Percentiles rank a stretch among this genome's conserved stretches.
phyloP scores from a whole-genome alignment of 1,139 yeast genomes.

The Geotrichum reessii region DNA sequence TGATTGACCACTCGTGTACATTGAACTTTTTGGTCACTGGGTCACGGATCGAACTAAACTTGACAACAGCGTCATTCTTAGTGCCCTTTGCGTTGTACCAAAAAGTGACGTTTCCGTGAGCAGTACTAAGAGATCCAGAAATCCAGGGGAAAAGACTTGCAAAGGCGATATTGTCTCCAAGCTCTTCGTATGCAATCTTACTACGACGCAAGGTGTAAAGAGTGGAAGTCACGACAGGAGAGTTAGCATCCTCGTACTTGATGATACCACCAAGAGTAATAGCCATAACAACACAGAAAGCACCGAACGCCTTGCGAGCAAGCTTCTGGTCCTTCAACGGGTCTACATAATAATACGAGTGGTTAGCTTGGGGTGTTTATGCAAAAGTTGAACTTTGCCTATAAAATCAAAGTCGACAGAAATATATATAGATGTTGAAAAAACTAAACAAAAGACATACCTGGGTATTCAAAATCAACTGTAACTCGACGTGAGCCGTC shows the following conservation, averaged over 20 bases:
- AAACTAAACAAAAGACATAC: conserved; percentile 28
- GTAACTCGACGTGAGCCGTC: conserved; percentile 27
- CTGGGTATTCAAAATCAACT: conserved; percentile 37
- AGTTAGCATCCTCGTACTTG: conserved; percentile 85
- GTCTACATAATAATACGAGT: conserved; percentile 36
- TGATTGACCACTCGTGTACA: conserved; percentile 36
- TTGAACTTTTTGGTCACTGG: conserved; percentile 29
- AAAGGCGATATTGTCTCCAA: conserved; percentile 76
- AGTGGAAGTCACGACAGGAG: conserved; percentile 85
- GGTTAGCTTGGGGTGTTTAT: background rate
- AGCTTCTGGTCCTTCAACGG: conserved; percentile 54
- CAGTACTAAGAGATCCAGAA: conserved; percentile 74
- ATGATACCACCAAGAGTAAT: conserved; percentile 65
- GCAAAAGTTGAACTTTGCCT: too few relatives aligned
- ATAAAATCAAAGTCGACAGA: too few relatives aligned
- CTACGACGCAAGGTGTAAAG: conserved; percentile 80
- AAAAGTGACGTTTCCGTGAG: conserved; percentile 73
- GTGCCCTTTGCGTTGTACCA: conserved; percentile 63
- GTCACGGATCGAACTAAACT: conserved; percentile 35
- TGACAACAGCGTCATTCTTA: conserved; percentile 28
- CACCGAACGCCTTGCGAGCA: conserved; percentile 50
- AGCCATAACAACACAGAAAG: conserved; percentile 60
- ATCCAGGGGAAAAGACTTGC: conserved; percentile 81
- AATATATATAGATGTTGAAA: too few relatives aligned
- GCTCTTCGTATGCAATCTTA: conserved; percentile 50